These are phyloP conservation scores for Tolypocladium pustulatum DNA, from an alignment of 2,329 filamentous ascomycete species.

Conservation along the genomic window DNA sequence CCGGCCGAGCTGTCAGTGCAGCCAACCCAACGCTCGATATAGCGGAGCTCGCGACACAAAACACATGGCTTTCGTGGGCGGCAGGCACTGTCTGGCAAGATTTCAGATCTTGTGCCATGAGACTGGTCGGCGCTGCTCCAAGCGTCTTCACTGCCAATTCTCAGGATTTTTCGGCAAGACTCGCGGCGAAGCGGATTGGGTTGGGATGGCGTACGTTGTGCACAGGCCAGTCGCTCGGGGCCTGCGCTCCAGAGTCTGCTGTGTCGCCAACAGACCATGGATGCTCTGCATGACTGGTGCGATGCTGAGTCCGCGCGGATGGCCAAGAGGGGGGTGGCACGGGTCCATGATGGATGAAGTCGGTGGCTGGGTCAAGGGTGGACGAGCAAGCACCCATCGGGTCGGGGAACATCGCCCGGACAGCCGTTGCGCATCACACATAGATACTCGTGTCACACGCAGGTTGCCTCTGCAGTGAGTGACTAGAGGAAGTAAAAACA, in stretches of 20 bases:
- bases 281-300: conserved; percentile 4
- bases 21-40: neutral
- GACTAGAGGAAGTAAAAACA: neutral
- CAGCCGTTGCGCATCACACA: conserved; percentile 1
- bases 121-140: neutral
- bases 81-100: conserved; percentile 2
- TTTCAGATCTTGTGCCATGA: conserved; percentile 5
- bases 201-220: neutral
- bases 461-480: neutral
- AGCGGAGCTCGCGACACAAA: conserved; percentile 1
- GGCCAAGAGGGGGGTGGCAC: conserved; percentile 1
- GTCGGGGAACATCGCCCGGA: conserved; percentile 1
- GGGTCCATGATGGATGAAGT: neutral
- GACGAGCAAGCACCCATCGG: conserved; percentile 3
- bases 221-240: neutral
- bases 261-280: conserved; percentile 2
- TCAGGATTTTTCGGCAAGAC: neutral
- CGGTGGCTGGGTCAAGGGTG: conserved; percentile 2
- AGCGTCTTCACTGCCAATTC: conserved; percentile 1
- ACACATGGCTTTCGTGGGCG: conserved; percentile 1
- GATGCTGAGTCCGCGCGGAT: neutral
- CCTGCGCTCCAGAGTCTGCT: neutral
- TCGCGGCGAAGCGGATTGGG: neutral
- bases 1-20: neutral
- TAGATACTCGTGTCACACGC: neutral